phyloP scores from a whole-genome alignment of 2,329 filamentous ascomycete species.

The Fusarium euwallaceae region DNA sequence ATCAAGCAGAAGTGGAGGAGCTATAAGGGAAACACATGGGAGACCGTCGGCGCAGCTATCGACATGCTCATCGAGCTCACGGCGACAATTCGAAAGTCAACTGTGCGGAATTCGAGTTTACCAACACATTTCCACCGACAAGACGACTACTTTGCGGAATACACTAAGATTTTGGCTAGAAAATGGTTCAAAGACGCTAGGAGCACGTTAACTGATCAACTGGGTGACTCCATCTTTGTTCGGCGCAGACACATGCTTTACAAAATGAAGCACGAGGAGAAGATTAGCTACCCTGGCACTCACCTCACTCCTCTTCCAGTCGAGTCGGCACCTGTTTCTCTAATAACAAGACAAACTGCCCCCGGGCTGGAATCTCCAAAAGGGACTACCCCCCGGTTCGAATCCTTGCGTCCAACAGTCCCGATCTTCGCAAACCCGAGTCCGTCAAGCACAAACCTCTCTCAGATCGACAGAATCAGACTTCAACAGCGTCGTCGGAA shows the following conservation, averaged over 20 bases:
- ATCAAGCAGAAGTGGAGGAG: not conserved
- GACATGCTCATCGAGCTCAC: not conserved
- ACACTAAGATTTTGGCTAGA: not conserved
- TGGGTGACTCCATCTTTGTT: not conserved
- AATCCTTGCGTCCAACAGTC: not conserved
- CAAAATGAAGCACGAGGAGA: not conserved
- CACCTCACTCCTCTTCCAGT: too few relatives aligned
- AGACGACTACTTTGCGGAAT: not conserved
- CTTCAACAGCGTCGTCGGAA: not conserved
- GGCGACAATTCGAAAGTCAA: not conserved
- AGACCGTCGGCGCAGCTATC: not conserved
- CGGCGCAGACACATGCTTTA: not conserved
- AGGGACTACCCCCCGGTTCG: not conserved
- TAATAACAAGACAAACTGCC: not conserved
- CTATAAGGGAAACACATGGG: not conserved
- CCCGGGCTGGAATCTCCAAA: not conserved
- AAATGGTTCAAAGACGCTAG: not conserved
- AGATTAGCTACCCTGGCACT: not conserved
- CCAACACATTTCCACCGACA: not conserved
- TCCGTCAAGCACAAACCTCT: not conserved
- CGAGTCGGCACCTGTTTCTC: not conserved
- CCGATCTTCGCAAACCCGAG: not conserved
- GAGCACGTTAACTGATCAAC: not conserved
- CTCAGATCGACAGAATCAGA: not conserved
- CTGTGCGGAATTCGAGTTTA: not conserved